Evolutionary conservation across 441 rosid genomes (phyloP), one percentile per base, ranked within the genome.

Genomic region (Erodium texanum): DNA sequence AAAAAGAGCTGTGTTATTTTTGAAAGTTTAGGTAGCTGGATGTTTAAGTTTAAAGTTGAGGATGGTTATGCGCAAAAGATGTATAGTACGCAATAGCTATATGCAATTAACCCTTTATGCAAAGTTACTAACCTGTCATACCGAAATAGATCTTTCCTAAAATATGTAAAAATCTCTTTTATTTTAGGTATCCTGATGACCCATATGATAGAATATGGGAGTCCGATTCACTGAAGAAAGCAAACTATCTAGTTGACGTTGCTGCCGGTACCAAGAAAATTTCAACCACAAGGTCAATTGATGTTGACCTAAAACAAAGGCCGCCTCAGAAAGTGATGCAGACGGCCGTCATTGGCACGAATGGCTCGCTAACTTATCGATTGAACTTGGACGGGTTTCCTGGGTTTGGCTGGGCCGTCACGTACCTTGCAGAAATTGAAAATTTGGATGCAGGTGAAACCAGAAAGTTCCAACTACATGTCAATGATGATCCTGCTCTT

Each of bases 291-390:
- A 65, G 64, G 77, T 83, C 97, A 0, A 87, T 94, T 1, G 82
- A 80, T 69, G 73, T 76, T 14, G 62, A 70, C 66, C 77, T 22
- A 27, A 58, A 72, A 36, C 88, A 85, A 48, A 78, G 66, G 80
- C 89, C 99, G 6, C 99, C 99, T 71, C 72, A 84, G 79, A 94
- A 82, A 80, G 97, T 94, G 74, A 94, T 94, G 98, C 99, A 92
- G 83, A 92, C 98, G 41, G 99, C 99, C 70, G 99, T 94, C 68
- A 94, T 92, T 43, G 99, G 99, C 36, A 89, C 85, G 18, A 92
- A 89, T 77, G 99, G 98, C 34, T 82, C 83, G 0, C 77, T 94
- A 71, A 86, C 94, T 69, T 94, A 92, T 77, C 86, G 98, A 62
- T 68, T 92, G 79, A 94, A 92, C 73, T 79, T 94, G 64, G 92